These are phyloP conservation scores for Xerocomus amazonicus DNA, from an alignment of 1,284 basidiomycete genomes.

Conservation along the genomic window DNA sequence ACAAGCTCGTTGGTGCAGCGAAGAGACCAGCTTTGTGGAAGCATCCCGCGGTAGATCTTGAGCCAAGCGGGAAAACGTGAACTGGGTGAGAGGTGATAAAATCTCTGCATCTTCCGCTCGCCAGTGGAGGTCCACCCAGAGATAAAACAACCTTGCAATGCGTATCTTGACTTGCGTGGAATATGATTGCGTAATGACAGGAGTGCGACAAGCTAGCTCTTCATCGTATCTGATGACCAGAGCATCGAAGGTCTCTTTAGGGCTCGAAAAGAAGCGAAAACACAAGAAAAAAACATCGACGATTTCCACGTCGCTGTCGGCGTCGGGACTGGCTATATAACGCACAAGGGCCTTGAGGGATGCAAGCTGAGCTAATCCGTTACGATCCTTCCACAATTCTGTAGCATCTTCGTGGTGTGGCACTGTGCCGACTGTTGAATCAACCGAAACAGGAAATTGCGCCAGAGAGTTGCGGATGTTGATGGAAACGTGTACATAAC, in stretches of 20 bases:
- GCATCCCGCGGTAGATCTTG: constrained; percentile 31
- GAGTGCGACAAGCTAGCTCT: constrained; percentile 23
- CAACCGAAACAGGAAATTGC: constrained; percentile 29
- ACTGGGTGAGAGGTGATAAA: constrained; percentile 37
- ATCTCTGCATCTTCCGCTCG: constrained; percentile 44
- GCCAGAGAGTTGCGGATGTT: constrained; percentile 29
- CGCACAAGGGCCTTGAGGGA: constrained; percentile 45
- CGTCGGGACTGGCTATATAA: constrained; percentile 44
- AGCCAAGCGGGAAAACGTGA: constrained; percentile 30
- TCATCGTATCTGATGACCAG: constrained; percentile 61
- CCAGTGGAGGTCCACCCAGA: constrained; percentile 81
- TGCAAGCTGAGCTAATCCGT: constrained; percentile 30
- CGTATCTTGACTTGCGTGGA: constrained; percentile 58
- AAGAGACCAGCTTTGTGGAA: constrained; percentile 21
- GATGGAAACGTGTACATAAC: constrained; percentile 25
- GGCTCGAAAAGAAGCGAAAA: constrained; percentile 71
- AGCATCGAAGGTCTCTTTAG: constrained; percentile 50
- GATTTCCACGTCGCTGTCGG: constrained; percentile 36
- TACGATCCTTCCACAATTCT: constrained; percentile 29
- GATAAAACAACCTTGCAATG: constrained; percentile 62
- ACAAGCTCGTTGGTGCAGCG: constrained; percentile 26
- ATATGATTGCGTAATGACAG: constrained; percentile 40
- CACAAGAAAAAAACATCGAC: constrained; percentile 66
- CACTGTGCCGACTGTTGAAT: constrained; percentile 9
- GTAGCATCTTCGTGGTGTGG: constrained; percentile 29